Conservation (phyloP, 495 filamentous ascomycete genomes). For the Hypoxylon rickii region DNA sequence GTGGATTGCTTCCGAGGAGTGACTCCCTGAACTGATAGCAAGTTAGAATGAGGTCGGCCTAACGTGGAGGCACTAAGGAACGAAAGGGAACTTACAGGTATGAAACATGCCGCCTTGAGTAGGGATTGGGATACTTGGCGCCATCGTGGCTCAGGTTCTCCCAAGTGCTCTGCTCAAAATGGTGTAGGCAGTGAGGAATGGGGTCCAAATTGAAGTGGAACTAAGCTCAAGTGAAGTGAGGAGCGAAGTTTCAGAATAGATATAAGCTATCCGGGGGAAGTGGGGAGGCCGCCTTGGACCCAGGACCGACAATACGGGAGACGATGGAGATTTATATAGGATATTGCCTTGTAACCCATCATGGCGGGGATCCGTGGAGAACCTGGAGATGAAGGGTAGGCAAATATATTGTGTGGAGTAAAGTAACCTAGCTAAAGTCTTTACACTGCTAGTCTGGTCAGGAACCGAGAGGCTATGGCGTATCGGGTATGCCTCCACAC, state of each 20-base stretch:
- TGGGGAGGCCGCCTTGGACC: slow-evolving; percentile 33
- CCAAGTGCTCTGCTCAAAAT: slow-evolving; percentile 15
- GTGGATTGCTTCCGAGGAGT: slow-evolving; percentile 53
- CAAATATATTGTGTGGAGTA: slow-evolving; percentile 41
- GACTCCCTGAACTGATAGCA: slow-evolving; percentile 48
- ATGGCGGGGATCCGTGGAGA: slow-evolving; percentile 39
- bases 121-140: slow-evolving; percentile 52
- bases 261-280: slow-evolving; percentile 32
- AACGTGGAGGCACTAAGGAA: background rate
- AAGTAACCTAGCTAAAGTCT: slow-evolving; percentile 29
- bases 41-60: slow-evolving; percentile 17
- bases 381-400: slow-evolving; percentile 38
- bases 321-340: slow-evolving; percentile 41
- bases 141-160: slow-evolving; percentile 43
- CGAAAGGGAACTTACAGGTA: slow-evolving; percentile 44
- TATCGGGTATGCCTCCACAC: slow-evolving; percentile 36
- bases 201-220: slow-evolving; percentile 16
- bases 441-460: slow-evolving; percentile 33
- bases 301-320: slow-evolving; percentile 35
- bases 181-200: slow-evolving; percentile 2
- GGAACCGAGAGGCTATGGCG: slow-evolving; percentile 38
- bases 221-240: slow-evolving; percentile 23
- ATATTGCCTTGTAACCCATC: slow-evolving; percentile 37
- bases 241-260: slow-evolving; percentile 24
- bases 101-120: slow-evolving; percentile 60